Evolutionary conservation across 169 alveolate genomes (phyloP), one percentile per base, ranked within the genome.

Genomic region (Plasmodium adleri): DNA sequence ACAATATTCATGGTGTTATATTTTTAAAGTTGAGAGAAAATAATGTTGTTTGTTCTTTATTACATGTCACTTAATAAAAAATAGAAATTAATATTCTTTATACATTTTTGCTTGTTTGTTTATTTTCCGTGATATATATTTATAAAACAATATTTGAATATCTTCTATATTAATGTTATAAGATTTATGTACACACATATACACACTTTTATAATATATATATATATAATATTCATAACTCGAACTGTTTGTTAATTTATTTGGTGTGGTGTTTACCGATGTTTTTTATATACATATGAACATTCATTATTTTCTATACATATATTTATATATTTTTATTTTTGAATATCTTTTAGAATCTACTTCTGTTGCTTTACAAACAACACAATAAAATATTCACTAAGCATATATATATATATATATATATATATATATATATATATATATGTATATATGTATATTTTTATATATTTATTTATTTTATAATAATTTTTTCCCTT

Each of bases 101-200:
- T 66, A 52, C 60, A 76, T 76, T 76, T 76, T 76, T 76, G 78
- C 89, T 50, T 76, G 71, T 76, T 76, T 76, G 89, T 76, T 76
- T 66, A 63, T 56, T 39, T 76, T 76, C 89, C 89, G 89, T 58
- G 49, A 64, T 76, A 64, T 64, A 64, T 50, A 24, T 49, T 24
- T n/a, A 26, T 39, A 32, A 76, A 59, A 8, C 39, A 28, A 10
- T 66, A 58, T 76, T 63, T 76, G 74, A 76, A 66, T 56, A 71
- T 58, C 32, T 58, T 26, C 74, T 28, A 28, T 20, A 52, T 7
- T 54, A 54, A 54, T 12, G 22, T 54, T 54, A 54, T 54, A 54
- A 54, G 15, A 15, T 54, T 22, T 54, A 5, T 68, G 50, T 63
- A 9, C 62, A 63, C 24, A 32, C 50, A 74, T 58, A 47, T 74